Conservation (phyloP, 106 monocot genomes). For the Dendrobium nobile region DNA sequence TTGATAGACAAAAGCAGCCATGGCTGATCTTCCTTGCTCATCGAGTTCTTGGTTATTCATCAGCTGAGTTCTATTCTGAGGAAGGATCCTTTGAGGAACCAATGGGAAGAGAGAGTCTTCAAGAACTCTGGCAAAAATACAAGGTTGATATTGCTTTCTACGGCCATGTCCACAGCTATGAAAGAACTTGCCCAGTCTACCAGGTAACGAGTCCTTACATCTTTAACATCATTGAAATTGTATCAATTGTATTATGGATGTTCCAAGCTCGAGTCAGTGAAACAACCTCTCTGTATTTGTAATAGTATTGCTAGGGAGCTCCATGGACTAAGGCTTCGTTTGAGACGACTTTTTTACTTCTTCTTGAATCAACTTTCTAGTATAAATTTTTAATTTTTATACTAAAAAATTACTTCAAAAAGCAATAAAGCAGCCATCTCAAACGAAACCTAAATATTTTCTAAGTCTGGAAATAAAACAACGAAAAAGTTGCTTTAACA, state of each 20-base stretch:
- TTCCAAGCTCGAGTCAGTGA: no score
- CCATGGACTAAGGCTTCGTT: no score
- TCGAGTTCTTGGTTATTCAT: conserved; percentile 32
- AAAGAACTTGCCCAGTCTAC: conserved; percentile 89
- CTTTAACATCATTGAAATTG: not conserved
- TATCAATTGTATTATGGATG: not conserved
- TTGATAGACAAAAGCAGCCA: conserved; percentile 82
- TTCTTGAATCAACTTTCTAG: no score
- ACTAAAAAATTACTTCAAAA: no score
- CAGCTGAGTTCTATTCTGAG: conserved; percentile 38
- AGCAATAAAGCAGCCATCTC: no score
- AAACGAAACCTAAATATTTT: no score
- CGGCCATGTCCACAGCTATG: conserved; percentile 89
- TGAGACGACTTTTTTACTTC: no score
- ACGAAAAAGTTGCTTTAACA: no score
- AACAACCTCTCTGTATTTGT: no score
- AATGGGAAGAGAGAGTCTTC: conserved; percentile 88
- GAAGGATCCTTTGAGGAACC: conserved; percentile 82
- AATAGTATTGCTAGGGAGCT: no score
- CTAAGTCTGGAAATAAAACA: no score
- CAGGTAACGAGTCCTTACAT: conserved; percentile 35
- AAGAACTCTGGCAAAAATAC: conserved; percentile 88
- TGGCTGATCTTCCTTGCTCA: conserved; percentile 82
- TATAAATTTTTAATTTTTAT: no score
- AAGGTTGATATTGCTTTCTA: conserved; percentile 88